Evolutionary conservation across 2,329 filamentous ascomycete species (phyloP), one percentile per base, ranked within the genome.

Genomic region (Apiospora sp.): DNA sequence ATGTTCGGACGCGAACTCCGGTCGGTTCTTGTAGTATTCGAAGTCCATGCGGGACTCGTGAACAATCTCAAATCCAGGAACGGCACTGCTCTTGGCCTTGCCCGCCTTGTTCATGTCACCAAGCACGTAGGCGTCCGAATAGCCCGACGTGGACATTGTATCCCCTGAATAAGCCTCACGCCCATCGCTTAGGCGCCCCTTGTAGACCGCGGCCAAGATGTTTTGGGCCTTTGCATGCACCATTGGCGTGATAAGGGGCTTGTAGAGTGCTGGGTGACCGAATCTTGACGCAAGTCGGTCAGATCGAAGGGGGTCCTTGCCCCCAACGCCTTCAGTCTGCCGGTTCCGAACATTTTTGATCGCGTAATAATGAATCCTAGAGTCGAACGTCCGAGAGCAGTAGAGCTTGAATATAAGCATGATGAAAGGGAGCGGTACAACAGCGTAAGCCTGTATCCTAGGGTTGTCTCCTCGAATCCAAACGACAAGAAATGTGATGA

Each of bases 241-340:
- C 95, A 98, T 98, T 3, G 96, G 96, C 0, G 95, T 97, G 77
- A 96, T 95, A 27, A 98, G 87, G 4, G 93, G 92, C 82, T 93
- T 93, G 85, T 96, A 98, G 22, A 98, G 87, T 5, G 94, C 95
- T 1, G 96, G 96, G 80, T 99, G 94, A 1, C 95, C 95, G 80
- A 98, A 99, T 37, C 93, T 89, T 34, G 91, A 91, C 73, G 89
- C 92, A 71, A 95, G 89, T 78, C 89, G 92, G 81, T 92, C 95
- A 80, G 88, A 90, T 80, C 86, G 80, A 22, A 86, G 85, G 70
- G 85, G 83, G 71, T 89, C 86, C 80, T 90, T 90, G 44, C 85
- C 37, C 37, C 37, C 81, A 72, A 87, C 77, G 30, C 80, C 81
- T 75, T 89, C 87, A 12, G 82, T 80, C 71, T 85, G 81, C 75